Evolutionary conservation across 1,284 basidiomycete species (phyloP), one percentile per base, ranked within the genome.

Genomic region (Cutaneotrichosporon dermatis): DNA sequence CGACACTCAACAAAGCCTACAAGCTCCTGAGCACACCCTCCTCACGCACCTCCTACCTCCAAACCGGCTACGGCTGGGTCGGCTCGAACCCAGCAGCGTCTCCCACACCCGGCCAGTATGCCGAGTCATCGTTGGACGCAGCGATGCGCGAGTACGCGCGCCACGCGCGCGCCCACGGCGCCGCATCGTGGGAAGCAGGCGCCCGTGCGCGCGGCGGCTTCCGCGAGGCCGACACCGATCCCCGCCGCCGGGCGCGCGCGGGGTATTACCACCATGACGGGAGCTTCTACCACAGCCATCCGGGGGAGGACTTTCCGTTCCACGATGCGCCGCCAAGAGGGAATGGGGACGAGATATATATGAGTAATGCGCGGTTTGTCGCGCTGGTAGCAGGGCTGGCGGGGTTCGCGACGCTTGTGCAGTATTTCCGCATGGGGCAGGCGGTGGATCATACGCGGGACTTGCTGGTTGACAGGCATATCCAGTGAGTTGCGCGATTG

Each of bases 51-150:
- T 44, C 59, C 2, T 79, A 73, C 64, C 63, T 75, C 4, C 66
- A 69, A 42, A 73, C 71, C 4, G 75, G 75, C 4, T 69, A 72
- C 43, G 77, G 77, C 6, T 79, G 77, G 77, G 50, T 40, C 16
- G 49, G 42, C 33, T 6, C 36, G 7, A 46, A 46, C 25, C 44
- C 44, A 3, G 44, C 44, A 2, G 44, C 44, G 3, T 46, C 44
- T n/a, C 50, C 50, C 2, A 49, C 46, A 1, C 25, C 11, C 12
- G 50, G 37, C 9, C 45, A 42, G 4, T 49, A 52, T 16, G 35
- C 51, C 16, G 54, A 65, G 8, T 44, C 56, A 3, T 37, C 59
- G 1, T 12, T 54, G 10, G 70, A 72, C 51, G 66, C 58, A 6
- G 60, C 60, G 34, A 71, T 69, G 69, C 61, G 62, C 13, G 68